Conservation (phyloP, 2,329 filamentous ascomycete species). For the Xylariomycetidae sp. region DNA sequence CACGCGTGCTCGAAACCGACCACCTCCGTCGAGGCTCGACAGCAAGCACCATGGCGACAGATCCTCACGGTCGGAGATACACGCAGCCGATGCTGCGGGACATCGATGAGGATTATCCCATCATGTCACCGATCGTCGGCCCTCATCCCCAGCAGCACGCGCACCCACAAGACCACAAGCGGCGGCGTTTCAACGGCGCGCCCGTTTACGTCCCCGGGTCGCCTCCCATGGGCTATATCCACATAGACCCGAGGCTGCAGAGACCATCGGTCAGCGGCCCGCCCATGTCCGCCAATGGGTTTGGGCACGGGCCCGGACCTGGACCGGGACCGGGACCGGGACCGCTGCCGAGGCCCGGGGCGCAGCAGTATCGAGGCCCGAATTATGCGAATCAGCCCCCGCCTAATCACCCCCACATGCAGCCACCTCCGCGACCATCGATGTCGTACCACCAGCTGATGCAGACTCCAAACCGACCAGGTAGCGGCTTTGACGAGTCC, state of each 20-base stretch:
- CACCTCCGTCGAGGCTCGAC: conserved; percentile 26
- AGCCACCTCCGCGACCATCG: conserved; percentile 48
- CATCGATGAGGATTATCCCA: conserved; percentile 32
- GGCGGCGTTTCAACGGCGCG: conserved; percentile 26
- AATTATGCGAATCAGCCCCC: conserved; percentile 10
- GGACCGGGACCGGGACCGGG: conserved; percentile 9
- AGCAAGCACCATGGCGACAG: conserved; percentile 35
- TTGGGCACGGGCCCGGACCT: conserved; percentile 23
- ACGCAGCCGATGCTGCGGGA: conserved; percentile 39
- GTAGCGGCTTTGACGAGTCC: conserved; percentile 49
- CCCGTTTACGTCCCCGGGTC: conserved; percentile 31
- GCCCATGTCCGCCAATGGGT: conserved; percentile 20
- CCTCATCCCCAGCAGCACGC: too few species aligned
- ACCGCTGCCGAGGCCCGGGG: not conserved
- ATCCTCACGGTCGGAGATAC: conserved; percentile 60
- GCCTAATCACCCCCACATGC: conserved; percentile 38
- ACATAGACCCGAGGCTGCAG: conserved; percentile 28
- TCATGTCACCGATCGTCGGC: conserved; percentile 15
- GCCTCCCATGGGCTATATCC: conserved; percentile 31
- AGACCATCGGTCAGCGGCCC: conserved; percentile 18
- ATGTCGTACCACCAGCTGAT: conserved; percentile 29
- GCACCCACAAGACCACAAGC: conserved; percentile 29
- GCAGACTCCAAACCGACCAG: conserved; percentile 28
- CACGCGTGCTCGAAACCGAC: conserved; percentile 23
- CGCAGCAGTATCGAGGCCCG: conserved; percentile 14